Percentiles rank a stretch among this genome's conserved stretches.
phyloP scores from a whole-genome alignment of 2,329 filamentous ascomycete genomes.

The Macroventuria anomochaeta region DNA sequence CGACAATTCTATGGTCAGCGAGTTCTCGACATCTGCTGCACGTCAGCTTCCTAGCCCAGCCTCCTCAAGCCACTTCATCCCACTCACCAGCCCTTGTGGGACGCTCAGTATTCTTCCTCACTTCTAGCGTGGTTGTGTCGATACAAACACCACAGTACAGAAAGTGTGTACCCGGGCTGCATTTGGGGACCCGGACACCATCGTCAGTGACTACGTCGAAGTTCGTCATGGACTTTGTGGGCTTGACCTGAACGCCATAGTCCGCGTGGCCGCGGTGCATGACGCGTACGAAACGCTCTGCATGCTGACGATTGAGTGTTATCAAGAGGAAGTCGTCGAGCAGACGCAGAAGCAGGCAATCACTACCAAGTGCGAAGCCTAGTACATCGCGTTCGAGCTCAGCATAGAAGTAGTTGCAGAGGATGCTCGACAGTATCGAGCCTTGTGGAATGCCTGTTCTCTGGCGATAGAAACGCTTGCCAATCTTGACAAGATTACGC shows the following conservation, averaged over 20 bases:
- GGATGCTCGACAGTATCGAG: slow-evolving; percentile 80
- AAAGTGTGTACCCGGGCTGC: slow-evolving; percentile 63
- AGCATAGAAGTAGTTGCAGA: slow-evolving; percentile 97
- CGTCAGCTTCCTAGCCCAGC: slow-evolving; percentile 17
- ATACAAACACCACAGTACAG: slow-evolving; percentile 89
- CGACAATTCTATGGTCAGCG: slow-evolving; percentile 79
- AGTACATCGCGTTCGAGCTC: slow-evolving; percentile 77
- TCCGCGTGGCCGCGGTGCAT: slow-evolving; percentile 82
- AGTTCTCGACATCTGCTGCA: slow-evolving; percentile 65
- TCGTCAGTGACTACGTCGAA: slow-evolving; percentile 71
- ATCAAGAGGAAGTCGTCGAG: slow-evolving; percentile 95
- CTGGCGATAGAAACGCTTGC: slow-evolving; percentile 87
- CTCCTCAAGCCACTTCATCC: not conserved
- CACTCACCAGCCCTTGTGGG: slow-evolving; percentile 57
- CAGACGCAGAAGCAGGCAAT: slow-evolving; percentile 76
- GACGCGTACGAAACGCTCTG: slow-evolving; percentile 72
- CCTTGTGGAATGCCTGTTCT: slow-evolving; percentile 91
- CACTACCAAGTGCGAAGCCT: slow-evolving; percentile 65
- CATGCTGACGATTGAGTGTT: slow-evolving; percentile 71
- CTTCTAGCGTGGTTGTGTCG: slow-evolving; percentile 74
- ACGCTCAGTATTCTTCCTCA: slow-evolving; percentile 71
- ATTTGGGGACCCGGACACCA: slow-evolving; percentile 41
- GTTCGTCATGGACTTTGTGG: slow-evolving; percentile 81
- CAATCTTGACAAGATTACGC: slow-evolving; percentile 84
- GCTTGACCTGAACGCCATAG: slow-evolving; percentile 81